phyloP scores from a whole-genome alignment of 441 rosid genomes.

The Arabidopsis lyrata region DNA sequence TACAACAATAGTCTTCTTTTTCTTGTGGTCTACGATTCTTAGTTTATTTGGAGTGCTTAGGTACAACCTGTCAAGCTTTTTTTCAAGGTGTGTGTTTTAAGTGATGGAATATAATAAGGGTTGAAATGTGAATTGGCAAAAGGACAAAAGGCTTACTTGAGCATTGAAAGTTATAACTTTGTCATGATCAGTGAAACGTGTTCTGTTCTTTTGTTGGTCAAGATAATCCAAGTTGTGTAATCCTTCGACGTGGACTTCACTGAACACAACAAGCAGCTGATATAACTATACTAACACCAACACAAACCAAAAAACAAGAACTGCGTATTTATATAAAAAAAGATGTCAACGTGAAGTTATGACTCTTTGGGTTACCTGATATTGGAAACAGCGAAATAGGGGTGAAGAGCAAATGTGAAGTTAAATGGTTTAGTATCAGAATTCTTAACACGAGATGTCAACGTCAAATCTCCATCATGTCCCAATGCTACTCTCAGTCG shows the following conservation, averaged over 20 bases:
- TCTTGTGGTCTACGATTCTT: constrained; percentile 83
- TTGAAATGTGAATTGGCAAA: constrained; percentile 18
- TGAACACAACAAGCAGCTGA: constrained; percentile 42
- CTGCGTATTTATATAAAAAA: no score
- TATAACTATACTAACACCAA: no score
- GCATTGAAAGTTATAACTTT: constrained; percentile 84
- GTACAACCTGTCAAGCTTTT: constrained; percentile 82
- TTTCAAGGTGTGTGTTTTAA: constrained; percentile 17
- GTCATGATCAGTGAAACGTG: constrained; percentile 83
- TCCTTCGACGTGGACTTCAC: constrained; percentile 93
- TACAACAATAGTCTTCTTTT: constrained; percentile 81
- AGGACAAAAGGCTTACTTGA: constrained; percentile 54
- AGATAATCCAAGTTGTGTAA: constrained; percentile 85
- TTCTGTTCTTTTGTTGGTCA: constrained; percentile 75
- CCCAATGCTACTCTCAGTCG: constrained; percentile 63
- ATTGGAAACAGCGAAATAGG: constrained; percentile 64
- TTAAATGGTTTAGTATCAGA: constrained; percentile 66
- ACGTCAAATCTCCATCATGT: constrained; percentile 62
- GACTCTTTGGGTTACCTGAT: constrained; percentile 54
- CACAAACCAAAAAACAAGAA: no score
- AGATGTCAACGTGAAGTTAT: no score
- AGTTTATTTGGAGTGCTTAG: constrained; percentile 76
- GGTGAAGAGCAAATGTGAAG: constrained; percentile 66
- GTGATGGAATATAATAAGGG: not conserved
- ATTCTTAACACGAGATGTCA: constrained; percentile 67